A percentile compares a stretch with the other conserved stretches of the same genome.
Evolutionary conservation across 1,284 basidiomycete genomes (phyloP).

Genomic region (Cutaneotrichosporon sp.): DNA sequence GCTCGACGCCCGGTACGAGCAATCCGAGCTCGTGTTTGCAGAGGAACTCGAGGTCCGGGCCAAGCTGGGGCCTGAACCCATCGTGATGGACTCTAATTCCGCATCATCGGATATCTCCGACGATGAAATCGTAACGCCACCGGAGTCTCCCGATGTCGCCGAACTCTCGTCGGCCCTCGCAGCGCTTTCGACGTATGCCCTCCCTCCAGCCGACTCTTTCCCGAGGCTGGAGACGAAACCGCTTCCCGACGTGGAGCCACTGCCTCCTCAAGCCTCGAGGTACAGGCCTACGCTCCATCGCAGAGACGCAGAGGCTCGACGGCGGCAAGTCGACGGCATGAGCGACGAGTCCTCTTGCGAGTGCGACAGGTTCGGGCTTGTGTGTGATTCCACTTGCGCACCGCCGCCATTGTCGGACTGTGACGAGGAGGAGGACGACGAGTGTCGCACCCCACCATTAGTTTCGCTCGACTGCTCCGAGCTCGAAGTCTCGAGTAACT

Average conservation of each 20-base stretch:
- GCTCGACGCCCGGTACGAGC: constrained; percentile 14
- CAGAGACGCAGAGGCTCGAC: not conserved
- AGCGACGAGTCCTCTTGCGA: not conserved
- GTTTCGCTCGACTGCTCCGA: constrained; percentile 17
- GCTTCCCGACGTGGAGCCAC: not conserved
- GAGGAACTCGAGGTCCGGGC: constrained; percentile 3
- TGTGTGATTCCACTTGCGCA: constrained; percentile 1
- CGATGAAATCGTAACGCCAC: constrained; percentile 10
- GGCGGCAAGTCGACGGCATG: not conserved
- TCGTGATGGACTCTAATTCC: constrained; percentile 3
- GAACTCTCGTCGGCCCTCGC: not conserved
- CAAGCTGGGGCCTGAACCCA: not conserved
- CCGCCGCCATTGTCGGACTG: constrained; percentile 2
- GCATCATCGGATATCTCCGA: constrained; percentile 1
- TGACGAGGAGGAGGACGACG: constrained; percentile 24
- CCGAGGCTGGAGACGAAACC: constrained; percentile 7
- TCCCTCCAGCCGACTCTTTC: not conserved
- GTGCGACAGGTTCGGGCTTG: constrained; percentile 1
- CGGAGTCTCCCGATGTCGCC: not conserved
- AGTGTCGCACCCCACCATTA: constrained; percentile 32
- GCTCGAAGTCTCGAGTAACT: constrained; percentile 10
- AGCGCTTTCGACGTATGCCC: not conserved
- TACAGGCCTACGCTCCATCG: constrained; percentile 1
- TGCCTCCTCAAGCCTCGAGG: not conserved
- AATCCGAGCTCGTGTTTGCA: constrained; percentile 15